Conservation (phyloP, 805 yeast genomes). For the Candida tallmaniae region DNA sequence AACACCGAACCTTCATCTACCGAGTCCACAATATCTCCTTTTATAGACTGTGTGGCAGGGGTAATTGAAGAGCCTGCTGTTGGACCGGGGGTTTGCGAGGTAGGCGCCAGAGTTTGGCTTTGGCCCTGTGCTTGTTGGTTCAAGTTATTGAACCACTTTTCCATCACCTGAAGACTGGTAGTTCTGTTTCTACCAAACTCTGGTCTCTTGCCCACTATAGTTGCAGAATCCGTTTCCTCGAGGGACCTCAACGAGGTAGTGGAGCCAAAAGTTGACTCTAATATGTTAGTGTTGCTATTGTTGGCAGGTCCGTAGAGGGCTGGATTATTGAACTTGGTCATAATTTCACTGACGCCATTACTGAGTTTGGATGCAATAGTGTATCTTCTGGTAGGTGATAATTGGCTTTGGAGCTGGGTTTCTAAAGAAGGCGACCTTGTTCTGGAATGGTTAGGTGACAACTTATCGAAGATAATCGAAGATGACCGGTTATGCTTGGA, state of each 20-base stretch:
- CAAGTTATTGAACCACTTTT: slow-evolving; percentile 39
- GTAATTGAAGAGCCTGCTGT: background rate
- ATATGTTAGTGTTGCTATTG: slow-evolving; percentile 6
- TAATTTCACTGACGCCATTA: slow-evolving; percentile 39
- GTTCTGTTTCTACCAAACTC: slow-evolving; percentile 29
- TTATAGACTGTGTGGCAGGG: background rate
- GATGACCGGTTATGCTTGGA: slow-evolving; percentile 14
- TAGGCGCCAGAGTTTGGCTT: slow-evolving; percentile 1
- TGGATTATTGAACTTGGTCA: slow-evolving; percentile 32
- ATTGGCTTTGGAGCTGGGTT: slow-evolving; percentile 3
- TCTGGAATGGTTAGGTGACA: slow-evolving; percentile 34
- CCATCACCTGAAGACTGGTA: slow-evolving; percentile 39
- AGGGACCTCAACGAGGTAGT: slow-evolving; percentile 32
- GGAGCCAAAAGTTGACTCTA: too few species aligned
- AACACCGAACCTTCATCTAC: slow-evolving; percentile 20
- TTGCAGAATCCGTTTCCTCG: slow-evolving; percentile 15
- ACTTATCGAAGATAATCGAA: slow-evolving; percentile 23
- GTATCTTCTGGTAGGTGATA: slow-evolving; percentile 20
- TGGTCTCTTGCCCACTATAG: slow-evolving; percentile 15
- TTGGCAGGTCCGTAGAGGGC: background rate
- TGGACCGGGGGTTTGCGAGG: background rate
- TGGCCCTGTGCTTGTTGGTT: slow-evolving; percentile 7
- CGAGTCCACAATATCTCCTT: slow-evolving; percentile 11
- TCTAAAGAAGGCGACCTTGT: slow-evolving; percentile 34
- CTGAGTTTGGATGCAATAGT: slow-evolving; percentile 36